These are phyloP conservation scores for Ascochyta rabiei DNA, from an alignment of 2,329 filamentous ascomycete species.

Conservation along the genomic window DNA sequence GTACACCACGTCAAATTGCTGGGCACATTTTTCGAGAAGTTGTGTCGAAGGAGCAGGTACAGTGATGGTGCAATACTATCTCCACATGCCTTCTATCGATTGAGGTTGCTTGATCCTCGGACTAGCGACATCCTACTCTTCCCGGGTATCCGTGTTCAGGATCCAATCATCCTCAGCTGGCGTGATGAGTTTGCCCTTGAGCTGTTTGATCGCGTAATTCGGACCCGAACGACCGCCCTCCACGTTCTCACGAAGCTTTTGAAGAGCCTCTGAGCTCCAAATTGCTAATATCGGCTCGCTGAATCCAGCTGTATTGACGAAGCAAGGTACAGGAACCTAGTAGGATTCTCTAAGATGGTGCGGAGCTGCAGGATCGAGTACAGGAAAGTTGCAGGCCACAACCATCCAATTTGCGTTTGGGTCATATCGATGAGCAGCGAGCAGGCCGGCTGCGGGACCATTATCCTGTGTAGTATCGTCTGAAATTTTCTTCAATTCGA, in stretches of 20 bases:
- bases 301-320: slow-evolving; percentile 7
- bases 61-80: not conserved
- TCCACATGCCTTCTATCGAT: not conserved
- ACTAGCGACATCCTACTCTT: slow-evolving; percentile 8
- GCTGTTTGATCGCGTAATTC: not conserved
- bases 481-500: slow-evolving; percentile 1
- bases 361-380: slow-evolving; percentile 9
- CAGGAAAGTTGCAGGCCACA: slow-evolving; percentile 12
- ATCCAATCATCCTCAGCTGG: slow-evolving; percentile 4
- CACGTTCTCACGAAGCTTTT: slow-evolving; percentile 1
- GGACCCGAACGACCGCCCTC: not conserved
- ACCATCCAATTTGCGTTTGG: slow-evolving; percentile 5
- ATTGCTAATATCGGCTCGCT: slow-evolving; percentile 12
- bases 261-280: slow-evolving; percentile 7
- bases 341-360: slow-evolving; percentile 4
- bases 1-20: slow-evolving; percentile 14
- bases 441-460: slow-evolving; percentile 11
- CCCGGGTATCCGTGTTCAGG: slow-evolving; percentile 6
- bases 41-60: not conserved
- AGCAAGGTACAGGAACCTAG: slow-evolving; percentile 9
- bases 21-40: slow-evolving; percentile 14
- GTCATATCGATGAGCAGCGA: slow-evolving; percentile 8
- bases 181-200: slow-evolving; percentile 3
- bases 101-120: not conserved
- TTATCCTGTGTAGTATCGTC: not conserved